Base-by-base conservation (phyloP, 352 stramenopile species). In the Phytopythium sindhum region DNA sequence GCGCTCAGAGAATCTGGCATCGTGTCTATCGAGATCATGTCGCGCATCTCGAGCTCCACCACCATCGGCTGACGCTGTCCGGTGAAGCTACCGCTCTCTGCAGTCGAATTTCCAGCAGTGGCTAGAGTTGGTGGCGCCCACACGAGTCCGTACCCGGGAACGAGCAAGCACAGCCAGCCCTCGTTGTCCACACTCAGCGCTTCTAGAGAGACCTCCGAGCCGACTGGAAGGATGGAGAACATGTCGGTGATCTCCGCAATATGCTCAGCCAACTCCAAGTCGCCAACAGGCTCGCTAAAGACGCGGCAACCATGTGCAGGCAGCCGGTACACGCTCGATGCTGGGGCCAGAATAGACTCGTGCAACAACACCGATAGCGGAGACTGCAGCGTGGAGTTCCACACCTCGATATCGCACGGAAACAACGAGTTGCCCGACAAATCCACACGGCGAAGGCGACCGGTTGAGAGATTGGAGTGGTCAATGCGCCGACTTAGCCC, bases 141-240 rank as follows among this genome's bases (percentile, higher is more conserved):
- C 29, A 21, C 57, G 15, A 45, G n/a, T 44, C 57, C 57, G 19
- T 57, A 63, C n/a, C 57, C 57, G 29, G 45, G 45, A 14, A 63
- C 11, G 7, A 63, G 12, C n/a, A 63, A 4, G 23, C 31, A 50
- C 14, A 63, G 12, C 57, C 57, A 64, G 9, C 53, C 48, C 4
- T 41, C 24, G n/a, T 61, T 10, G 39, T 37, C 10, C 15, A 37
- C 35, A 17, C 26, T 33, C n/a, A 64, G 4, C 1, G 37, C 47
- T 31, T 64, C 45, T 2, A 64, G 14, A 1, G 24, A 17, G 4
- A 48, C 23, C n/a, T 35, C 29, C 9, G 26, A 52, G 11, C 47
- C 57, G 31, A 14, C 6, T 3, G 42, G 37, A 9, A 42, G 19
- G 4, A 2, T 23, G 29, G 29, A 15, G 28, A 55, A 55, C 45